These are phyloP conservation scores for Claviceps purpurea DNA, from an alignment of 2,329 filamentous ascomycete genomes.

Conservation along the genomic window DNA sequence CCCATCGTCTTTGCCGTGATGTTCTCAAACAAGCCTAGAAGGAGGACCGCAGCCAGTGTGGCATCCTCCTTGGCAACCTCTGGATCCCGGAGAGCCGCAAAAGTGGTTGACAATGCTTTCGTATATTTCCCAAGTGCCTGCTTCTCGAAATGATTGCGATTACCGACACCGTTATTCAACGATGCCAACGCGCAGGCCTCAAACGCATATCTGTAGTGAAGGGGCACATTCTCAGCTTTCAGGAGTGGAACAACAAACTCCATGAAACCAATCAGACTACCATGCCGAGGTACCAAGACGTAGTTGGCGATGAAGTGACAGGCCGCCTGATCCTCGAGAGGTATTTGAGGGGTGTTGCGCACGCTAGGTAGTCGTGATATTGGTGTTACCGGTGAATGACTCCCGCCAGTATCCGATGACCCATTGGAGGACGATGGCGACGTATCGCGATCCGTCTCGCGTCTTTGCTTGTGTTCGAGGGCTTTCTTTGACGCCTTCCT, in stretches of 20 bases:
- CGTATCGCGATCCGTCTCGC: conserved; percentile 11
- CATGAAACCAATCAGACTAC: conserved; percentile 40
- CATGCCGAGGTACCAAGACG: conserved; percentile 38
- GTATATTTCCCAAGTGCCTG: conserved; percentile 39
- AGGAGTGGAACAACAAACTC: conserved; percentile 46
- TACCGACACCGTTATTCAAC: conserved; percentile 35
- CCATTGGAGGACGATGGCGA: conserved; percentile 9
- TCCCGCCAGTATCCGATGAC: conserved; percentile 5
- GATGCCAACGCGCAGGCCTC: conserved; percentile 46
- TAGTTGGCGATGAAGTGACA: conserved; percentile 51
- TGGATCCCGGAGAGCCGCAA: conserved; percentile 38
- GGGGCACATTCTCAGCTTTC: conserved; percentile 26
- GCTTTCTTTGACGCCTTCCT: conserved; percentile 40
- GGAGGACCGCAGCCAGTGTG: conserved; percentile 44
- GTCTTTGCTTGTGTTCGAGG: conserved; percentile 21
- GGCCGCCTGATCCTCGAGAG: conserved; percentile 40
- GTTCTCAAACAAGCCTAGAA: conserved; percentile 48
- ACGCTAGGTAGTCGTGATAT: conserved; percentile 11
- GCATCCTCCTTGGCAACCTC: conserved; percentile 37
- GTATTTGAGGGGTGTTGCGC: conserved; percentile 24
- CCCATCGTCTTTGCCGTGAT: conserved; percentile 42
- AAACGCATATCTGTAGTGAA: conserved; percentile 43
- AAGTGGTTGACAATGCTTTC: conserved; percentile 38
- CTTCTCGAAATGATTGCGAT: conserved; percentile 20
- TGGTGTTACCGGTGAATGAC: conserved; percentile 8